Evolutionary conservation across 495 filamentous ascomycete genomes (phyloP).

Genomic region (Penicillium steckii): DNA sequence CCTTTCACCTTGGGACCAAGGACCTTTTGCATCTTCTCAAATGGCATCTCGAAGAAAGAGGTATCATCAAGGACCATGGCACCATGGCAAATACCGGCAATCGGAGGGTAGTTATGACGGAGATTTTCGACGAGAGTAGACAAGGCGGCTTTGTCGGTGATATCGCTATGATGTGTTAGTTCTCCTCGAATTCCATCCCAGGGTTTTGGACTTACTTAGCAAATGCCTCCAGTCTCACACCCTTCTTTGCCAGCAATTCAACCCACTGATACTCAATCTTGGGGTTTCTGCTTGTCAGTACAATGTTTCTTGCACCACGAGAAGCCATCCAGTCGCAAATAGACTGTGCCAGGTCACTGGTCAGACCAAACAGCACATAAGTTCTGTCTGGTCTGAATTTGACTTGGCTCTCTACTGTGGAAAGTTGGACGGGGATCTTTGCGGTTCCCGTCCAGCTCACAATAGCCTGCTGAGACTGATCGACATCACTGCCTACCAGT

Average conservation of each 20-base stretch:
- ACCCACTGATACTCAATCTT: constrained; percentile 44
- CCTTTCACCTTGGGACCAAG: constrained; percentile 27
- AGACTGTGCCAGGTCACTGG: constrained; percentile 54
- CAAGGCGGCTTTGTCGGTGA: not conserved
- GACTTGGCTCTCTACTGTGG: too few species aligned
- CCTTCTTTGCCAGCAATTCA: constrained; percentile 3
- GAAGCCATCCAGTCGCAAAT: constrained; percentile 53
- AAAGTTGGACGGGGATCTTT: too few species aligned
- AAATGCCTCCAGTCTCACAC: constrained; percentile 4
- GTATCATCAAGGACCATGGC: constrained; percentile 26
- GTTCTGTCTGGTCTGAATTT: too few species aligned
- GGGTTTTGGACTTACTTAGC: not conserved
- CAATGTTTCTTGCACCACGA: constrained; percentile 50
- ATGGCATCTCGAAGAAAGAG: constrained; percentile 11
- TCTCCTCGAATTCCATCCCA: too few species aligned
- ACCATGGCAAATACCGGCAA: constrained; percentile 12
- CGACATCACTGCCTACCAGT: too few species aligned
- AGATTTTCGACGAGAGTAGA: not conserved
- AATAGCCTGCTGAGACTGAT: too few species aligned
- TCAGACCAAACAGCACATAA: constrained; percentile 56
- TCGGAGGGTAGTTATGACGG: constrained; percentile 3
- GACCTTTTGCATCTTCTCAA: not conserved
- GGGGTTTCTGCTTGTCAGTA: constrained; percentile 49
- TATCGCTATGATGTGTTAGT: too few species aligned
- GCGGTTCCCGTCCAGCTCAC: too few species aligned